Base-by-base conservation (phyloP, 83 land plant genomes). In the Picea abies region DNA sequence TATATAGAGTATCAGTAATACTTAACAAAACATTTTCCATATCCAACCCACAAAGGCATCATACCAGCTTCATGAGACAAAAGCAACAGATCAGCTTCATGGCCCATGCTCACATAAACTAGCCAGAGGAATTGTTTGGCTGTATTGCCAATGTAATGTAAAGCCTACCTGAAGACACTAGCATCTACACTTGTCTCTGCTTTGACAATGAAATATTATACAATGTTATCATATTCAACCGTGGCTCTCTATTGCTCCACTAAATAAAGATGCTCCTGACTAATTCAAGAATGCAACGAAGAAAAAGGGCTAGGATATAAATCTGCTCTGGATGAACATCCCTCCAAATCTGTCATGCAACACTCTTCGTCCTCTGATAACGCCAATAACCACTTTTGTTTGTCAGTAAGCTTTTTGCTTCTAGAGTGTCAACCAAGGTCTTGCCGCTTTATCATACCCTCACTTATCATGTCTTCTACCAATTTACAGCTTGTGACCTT, bases 391-490 rank as follows among this genome's bases (percentile, higher is more conserved):
- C 58, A 71, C 17, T 71, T n/a, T 72, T 41, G 76, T 9, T 4
- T 49, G 1, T 49, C 52, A 22, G 0, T 17, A 75, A 75, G 29
- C 16, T 49, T 75, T 60, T 75, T 75, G 4, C 78, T 75, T 49
- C 78, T 23, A 73, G 58, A 73, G 23, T 73, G 25, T 73, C 11
- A 17, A 44, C 58, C 58, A 73, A 73, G 77, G 60, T 73, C 60
- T 73, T 29, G 26, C 15, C 11, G 15, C 12, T 73, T 41, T 47
- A 73, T 56, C 47, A 73, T 73, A 47, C 25, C 77, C 52, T 3
- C 56, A 47, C 5, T 9, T 73, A 73, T 47, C 9, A 47, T 47
- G 19, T 73, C 49, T 11, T 20, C 37, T 16, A n/a, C 0, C 4
- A 47, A 6, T 73, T 71, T 71, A 71, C 3, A 71, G 22, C 0